These are phyloP conservation scores for Papilionanthe hybrid DNA, from an alignment of 116 monocot species.

Conservation along the genomic window DNA sequence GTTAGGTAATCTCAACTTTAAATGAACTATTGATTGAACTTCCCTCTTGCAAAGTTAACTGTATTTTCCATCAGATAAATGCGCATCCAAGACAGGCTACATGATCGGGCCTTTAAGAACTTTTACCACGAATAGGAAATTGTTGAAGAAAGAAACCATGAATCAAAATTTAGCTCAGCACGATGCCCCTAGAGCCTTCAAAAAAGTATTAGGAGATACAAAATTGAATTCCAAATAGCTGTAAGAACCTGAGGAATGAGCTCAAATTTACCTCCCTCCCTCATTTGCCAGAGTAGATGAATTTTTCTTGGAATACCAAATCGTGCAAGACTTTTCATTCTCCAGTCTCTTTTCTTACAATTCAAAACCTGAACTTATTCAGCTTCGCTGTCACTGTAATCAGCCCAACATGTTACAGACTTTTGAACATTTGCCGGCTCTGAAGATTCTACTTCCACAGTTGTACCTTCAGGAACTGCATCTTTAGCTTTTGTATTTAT, in stretches of 20 bases:
- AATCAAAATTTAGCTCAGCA: neutral
- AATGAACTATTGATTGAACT: too few relatives aligned
- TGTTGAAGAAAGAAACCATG: neutral
- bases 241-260: neutral
- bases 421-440: constrained; percentile 16
- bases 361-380: constrained; percentile 47
- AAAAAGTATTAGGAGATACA: neutral
- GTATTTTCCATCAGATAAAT: too few relatives aligned
- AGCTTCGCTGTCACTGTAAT: constrained; percentile 65
- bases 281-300: too few relatives aligned
- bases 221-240: neutral
- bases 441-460: constrained; percentile 8
- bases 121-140: neutral
- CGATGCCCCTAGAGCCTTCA: neutral
- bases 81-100: neutral
- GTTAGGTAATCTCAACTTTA: too few relatives aligned
- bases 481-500: neutral
- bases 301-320: too few relatives aligned
- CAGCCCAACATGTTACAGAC: constrained; percentile 50
- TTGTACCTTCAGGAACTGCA: constrained; percentile 9
- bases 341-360: constrained; percentile 7
- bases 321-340: too few relatives aligned
- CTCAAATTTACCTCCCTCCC: neutral
- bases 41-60: too few relatives aligned
- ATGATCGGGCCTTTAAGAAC: neutral